These are phyloP conservation scores for Candida insectalens DNA, from an alignment of 805 yeast species.

Conservation along the genomic window DNA sequence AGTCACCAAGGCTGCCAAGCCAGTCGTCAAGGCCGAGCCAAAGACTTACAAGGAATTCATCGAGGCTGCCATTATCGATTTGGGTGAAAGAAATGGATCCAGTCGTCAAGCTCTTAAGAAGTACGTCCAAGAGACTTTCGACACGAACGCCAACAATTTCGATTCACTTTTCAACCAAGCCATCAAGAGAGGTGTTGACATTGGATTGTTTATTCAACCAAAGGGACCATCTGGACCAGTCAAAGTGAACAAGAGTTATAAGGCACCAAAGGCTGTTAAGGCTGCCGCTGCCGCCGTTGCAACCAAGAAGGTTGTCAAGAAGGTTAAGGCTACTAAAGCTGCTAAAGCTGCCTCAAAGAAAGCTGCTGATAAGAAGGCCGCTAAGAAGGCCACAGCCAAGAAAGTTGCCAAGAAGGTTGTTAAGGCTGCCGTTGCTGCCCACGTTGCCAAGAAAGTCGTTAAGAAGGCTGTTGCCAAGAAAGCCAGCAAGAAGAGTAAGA, in stretches of 20 bases:
- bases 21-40: slow-evolving; percentile 38
- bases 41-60: neutral
- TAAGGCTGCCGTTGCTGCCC: slow-evolving; percentile 10
- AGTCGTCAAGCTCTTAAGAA: slow-evolving; percentile 86
- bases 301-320: slow-evolving; percentile 21
- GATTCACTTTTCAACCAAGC: slow-evolving; percentile 73
- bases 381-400: slow-evolving; percentile 25
- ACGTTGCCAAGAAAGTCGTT: slow-evolving; percentile 9
- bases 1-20: slow-evolving; percentile 27
- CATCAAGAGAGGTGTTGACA: slow-evolving; percentile 67
- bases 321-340: slow-evolving; percentile 20
- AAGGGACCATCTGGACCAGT: slow-evolving; percentile 87
- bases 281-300: slow-evolving; percentile 19
- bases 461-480: slow-evolving; percentile 24
- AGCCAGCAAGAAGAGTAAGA: slow-evolving; percentile 21
- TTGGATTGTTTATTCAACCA: slow-evolving; percentile 74
- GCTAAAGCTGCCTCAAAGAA: slow-evolving; percentile 23
- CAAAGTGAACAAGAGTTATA: slow-evolving; percentile 43
- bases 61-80: slow-evolving; percentile 42
- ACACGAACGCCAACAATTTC: slow-evolving; percentile 52
- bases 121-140: slow-evolving; percentile 56
- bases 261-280: slow-evolving; percentile 17
- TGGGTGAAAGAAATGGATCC: slow-evolving; percentile 77
- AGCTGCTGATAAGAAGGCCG: slow-evolving; percentile 13
- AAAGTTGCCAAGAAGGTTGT: slow-evolving; percentile 15